Conservation (phyloP, 805 yeast genomes). For the Kodamaea fukazawae region DNA sequence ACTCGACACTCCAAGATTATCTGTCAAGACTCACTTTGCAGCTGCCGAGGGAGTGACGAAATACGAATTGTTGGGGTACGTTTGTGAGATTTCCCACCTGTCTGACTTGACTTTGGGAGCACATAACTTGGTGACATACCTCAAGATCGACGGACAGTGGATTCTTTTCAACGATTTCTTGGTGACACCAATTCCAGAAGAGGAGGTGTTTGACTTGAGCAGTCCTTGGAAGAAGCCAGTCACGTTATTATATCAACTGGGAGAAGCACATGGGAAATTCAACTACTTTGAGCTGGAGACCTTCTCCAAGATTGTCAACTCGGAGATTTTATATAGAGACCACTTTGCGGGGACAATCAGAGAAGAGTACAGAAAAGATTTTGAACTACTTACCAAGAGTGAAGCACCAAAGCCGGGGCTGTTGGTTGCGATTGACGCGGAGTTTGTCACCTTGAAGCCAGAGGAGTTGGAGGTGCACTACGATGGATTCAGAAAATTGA, state of each 20-base stretch:
- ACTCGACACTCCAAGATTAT: slow-evolving; percentile 4
- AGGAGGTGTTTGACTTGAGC: slow-evolving; percentile 72
- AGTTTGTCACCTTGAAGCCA: slow-evolving; percentile 78
- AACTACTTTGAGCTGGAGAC: slow-evolving; percentile 31
- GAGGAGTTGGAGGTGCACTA: slow-evolving; percentile 77
- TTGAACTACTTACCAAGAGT: slow-evolving; percentile 58
- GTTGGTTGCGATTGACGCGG: slow-evolving; percentile 92
- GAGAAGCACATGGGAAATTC: slow-evolving; percentile 46
- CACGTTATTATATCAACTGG: slow-evolving; percentile 60
- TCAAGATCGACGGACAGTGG: slow-evolving; percentile 61
- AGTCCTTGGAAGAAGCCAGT: slow-evolving; percentile 85
- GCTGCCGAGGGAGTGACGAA: slow-evolving; percentile 31
- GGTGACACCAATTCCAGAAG: slow-evolving; percentile 69
- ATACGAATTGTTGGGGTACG: slow-evolving; percentile 67
- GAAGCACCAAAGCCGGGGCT: slow-evolving; percentile 77
- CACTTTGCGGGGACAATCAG: slow-evolving; percentile 68
- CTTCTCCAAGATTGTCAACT: slow-evolving; percentile 43
- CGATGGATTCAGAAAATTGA: slow-evolving; percentile 64
- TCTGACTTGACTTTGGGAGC: slow-evolving; percentile 35
- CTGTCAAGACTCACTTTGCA: slow-evolving; percentile 4
- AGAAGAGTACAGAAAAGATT: slow-evolving; percentile 57
- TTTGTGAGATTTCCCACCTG: slow-evolving; percentile 61
- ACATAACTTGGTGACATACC: slow-evolving; percentile 61
- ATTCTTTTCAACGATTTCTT: slow-evolving; percentile 86
- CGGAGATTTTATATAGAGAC: slow-evolving; percentile 61